Percentiles rank a stretch among this genome's conserved stretches.
phyloP scores from a whole-genome alignment of 345 rosid species.

The Geranium rotundifolium region DNA sequence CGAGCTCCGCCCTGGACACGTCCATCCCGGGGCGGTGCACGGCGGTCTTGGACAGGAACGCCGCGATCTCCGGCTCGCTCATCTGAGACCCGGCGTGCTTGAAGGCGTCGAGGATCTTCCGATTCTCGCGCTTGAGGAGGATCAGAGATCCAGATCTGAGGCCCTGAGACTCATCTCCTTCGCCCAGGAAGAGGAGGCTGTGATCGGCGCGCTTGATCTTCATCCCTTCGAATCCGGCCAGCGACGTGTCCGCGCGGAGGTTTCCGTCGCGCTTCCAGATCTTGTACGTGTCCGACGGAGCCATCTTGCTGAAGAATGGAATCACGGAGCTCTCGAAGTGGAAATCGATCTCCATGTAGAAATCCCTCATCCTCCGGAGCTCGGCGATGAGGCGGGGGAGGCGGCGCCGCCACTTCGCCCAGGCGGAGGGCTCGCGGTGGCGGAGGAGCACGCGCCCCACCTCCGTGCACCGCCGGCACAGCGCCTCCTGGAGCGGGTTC shows the following conservation, averaged over 20 bases:
- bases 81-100: constrained; percentile 61
- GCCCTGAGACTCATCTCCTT: constrained; percentile 46
- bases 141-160: constrained; percentile 63
- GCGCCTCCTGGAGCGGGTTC: constrained; percentile 75
- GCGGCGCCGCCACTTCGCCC: constrained; percentile 89
- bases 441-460: constrained; percentile 38
- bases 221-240: constrained; percentile 83
- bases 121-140: constrained; percentile 60
- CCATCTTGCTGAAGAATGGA: constrained; percentile 76
- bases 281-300: constrained; percentile 92
- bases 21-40: constrained; percentile 92
- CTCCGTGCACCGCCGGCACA: constrained; percentile 50
- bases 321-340: constrained; percentile 90
- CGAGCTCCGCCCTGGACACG: constrained; percentile 75
- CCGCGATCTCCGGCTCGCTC: constrained; percentile 47
- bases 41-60: constrained; percentile 57
- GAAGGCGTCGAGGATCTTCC: constrained; percentile 62
- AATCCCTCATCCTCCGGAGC: no score
- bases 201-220: constrained; percentile 82
- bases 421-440: constrained; percentile 52
- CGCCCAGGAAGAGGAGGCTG: constrained; percentile 79
- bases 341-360: no score
- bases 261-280: constrained; percentile 93
- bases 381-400: constrained; percentile 62
- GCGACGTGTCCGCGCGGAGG: constrained; percentile 72